phyloP scores from a whole-genome alignment of 305 asterid genomes.

The Coffea humblotiana region DNA sequence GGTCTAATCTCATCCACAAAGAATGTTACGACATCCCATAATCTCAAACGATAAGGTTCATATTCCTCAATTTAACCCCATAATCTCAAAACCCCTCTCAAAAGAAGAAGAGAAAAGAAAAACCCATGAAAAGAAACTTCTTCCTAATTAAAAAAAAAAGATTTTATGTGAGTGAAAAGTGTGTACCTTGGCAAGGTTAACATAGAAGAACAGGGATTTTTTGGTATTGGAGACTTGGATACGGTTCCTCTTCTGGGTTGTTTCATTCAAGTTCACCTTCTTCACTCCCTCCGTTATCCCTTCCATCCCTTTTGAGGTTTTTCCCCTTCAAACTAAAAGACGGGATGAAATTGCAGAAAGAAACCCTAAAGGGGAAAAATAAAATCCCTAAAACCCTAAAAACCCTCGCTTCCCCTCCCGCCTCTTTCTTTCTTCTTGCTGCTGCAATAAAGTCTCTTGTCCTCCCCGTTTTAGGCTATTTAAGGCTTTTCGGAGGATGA shows the following conservation, averaged over 20 bases:
- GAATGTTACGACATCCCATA: background rate
- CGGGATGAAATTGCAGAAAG: too few relatives aligned
- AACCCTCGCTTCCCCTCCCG: background rate
- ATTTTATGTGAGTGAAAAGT: background rate
- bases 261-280: constrained; percentile 23
- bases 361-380: too few relatives aligned
- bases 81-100: too few relatives aligned
- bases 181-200: constrained; percentile 41
- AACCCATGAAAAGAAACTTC: too few relatives aligned
- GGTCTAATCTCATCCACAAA: background rate
- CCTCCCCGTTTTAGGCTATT: too few relatives aligned
- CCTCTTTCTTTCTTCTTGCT: background rate
- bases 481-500: too few relatives aligned
- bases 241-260: constrained; percentile 31
- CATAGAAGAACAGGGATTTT: constrained; percentile 44
- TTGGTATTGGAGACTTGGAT: constrained; percentile 47
- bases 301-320: constrained; percentile 21
- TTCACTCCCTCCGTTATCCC: constrained; percentile 41
- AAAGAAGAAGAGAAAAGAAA: too few relatives aligned
- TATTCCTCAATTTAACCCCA: too few relatives aligned
- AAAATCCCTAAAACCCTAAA: background rate
- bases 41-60: background rate
- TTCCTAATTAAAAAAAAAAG: too few relatives aligned
- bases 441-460: too few relatives aligned
- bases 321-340: background rate